These are phyloP conservation scores for Periconia sp. DNA, from an alignment of 2,329 filamentous ascomycete genomes.

Conservation along the genomic window DNA sequence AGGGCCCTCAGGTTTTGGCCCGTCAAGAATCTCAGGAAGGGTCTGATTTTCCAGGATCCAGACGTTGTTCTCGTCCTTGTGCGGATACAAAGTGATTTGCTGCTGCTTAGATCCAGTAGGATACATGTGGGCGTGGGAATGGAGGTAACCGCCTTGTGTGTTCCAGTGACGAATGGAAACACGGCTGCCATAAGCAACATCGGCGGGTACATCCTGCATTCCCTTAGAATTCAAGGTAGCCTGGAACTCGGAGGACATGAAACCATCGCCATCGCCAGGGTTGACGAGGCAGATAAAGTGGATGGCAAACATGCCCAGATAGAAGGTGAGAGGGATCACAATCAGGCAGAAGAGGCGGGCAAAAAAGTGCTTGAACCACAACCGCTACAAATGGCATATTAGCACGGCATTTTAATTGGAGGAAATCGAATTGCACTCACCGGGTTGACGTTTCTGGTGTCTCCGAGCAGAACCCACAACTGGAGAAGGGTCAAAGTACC, in stretches of 20 bases:
- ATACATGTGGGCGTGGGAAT: slow-evolving; percentile 98
- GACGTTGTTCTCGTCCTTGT: slow-evolving; percentile 98
- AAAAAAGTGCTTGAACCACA: slow-evolving; percentile 94
- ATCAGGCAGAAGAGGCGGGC: slow-evolving; percentile 91
- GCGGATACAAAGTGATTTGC: slow-evolving; percentile 96
- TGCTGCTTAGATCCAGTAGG: slow-evolving; percentile 97
- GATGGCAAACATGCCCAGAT: slow-evolving; percentile 96
- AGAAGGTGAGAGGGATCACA: slow-evolving; percentile 85
- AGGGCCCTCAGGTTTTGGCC: slow-evolving; percentile 79
- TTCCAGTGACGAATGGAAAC: slow-evolving; percentile 91
- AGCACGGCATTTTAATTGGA: background rate
- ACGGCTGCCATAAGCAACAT: slow-evolving; percentile 87
- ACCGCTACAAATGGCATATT: slow-evolving; percentile 64
- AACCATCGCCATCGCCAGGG: slow-evolving; percentile 95
- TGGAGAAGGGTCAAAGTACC: slow-evolving; percentile 88
- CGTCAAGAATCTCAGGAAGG: slow-evolving; percentile 79
- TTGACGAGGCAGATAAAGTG: slow-evolving; percentile 94
- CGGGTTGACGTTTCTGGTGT: slow-evolving; percentile 82
- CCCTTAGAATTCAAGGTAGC: slow-evolving; percentile 94
- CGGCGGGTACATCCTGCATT: slow-evolving; percentile 93
- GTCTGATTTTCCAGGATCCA: slow-evolving; percentile 97
- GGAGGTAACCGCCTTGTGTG: slow-evolving; percentile 95
- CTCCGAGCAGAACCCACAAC: slow-evolving; percentile 93
- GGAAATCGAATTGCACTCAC: slow-evolving; percentile 52
- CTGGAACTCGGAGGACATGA: slow-evolving; percentile 99